phyloP scores from a whole-genome alignment of 345 rosid genomes.

The Conringia planisiliqua region DNA sequence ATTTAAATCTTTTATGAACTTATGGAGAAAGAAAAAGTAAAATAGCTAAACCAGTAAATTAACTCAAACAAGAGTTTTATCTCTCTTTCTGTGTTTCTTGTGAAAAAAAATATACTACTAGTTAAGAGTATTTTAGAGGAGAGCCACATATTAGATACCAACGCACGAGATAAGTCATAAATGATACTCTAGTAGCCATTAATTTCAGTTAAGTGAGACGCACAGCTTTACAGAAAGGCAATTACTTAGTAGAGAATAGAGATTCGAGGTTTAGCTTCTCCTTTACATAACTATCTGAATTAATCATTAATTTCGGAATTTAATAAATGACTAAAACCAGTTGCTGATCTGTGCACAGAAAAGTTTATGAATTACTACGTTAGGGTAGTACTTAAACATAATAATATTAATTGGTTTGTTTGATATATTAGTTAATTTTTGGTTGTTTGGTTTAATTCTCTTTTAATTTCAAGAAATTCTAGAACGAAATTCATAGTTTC shows the following conservation, averaged over 20 bases:
- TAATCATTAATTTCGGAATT: background rate
- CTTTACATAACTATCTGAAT: background rate
- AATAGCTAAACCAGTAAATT: background rate
- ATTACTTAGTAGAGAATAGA: background rate
- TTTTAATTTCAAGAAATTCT: too few relatives aligned
- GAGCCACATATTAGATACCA: background rate
- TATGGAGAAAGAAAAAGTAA: background rate
- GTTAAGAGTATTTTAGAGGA: background rate
- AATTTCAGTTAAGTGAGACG: background rate
- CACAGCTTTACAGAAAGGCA: background rate
- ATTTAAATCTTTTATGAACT: background rate
- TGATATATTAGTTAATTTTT: background rate
- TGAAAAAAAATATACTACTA: too few relatives aligned
- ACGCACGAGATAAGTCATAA: background rate
- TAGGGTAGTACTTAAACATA: too few relatives aligned
- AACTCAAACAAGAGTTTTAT: background rate
- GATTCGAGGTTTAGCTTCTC: constrained; percentile 4
- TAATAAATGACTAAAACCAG: background rate
- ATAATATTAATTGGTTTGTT: too few relatives aligned
- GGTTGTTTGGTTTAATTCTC: too few relatives aligned
- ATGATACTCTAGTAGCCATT: background rate
- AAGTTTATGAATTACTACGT: background rate
- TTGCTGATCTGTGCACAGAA: background rate
- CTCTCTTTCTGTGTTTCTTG: background rate
- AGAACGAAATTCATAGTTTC: too few relatives aligned